Conservation (phyloP, 805 yeast genomes). For the Nakazawaea sp. region DNA sequence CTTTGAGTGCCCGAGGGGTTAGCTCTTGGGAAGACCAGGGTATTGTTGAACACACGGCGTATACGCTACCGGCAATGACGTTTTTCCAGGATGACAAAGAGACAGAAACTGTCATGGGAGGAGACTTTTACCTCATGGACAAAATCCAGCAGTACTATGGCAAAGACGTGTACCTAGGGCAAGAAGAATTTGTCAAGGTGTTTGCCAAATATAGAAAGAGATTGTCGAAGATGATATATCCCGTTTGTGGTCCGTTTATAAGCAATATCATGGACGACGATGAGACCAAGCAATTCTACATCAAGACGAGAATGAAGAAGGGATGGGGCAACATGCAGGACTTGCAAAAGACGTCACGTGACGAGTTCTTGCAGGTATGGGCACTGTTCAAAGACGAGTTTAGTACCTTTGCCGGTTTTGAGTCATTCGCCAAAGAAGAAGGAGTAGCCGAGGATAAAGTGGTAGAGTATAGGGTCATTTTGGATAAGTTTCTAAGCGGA, state of each 20-base stretch:
- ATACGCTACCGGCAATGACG: constrained; percentile 2
- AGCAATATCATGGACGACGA: background rate
- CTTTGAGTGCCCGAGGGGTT: background rate
- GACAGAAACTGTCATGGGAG: constrained; percentile 2
- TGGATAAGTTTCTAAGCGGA: background rate
- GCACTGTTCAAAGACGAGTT: background rate
- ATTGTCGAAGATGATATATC: background rate
- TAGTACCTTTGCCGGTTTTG: background rate
- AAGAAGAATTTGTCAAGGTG: background rate
- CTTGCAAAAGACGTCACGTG: background rate
- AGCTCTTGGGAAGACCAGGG: constrained; percentile 3
- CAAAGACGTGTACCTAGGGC: background rate
- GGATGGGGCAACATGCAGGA: background rate
- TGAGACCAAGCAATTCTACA: background rate
- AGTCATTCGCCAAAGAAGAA: background rate
- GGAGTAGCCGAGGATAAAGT: background rate
- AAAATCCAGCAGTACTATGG: background rate
- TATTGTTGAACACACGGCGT: background rate
- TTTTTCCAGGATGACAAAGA: background rate
- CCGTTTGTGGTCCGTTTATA: background rate
- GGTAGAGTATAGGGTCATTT: too few species aligned
- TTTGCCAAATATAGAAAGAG: background rate
- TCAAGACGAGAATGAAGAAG: background rate
- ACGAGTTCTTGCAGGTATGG: too few species aligned
- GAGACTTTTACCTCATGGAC: background rate